Base-by-base conservation (phyloP, 345 rosid species). In the Excoecaria cochinchinensis region DNA sequence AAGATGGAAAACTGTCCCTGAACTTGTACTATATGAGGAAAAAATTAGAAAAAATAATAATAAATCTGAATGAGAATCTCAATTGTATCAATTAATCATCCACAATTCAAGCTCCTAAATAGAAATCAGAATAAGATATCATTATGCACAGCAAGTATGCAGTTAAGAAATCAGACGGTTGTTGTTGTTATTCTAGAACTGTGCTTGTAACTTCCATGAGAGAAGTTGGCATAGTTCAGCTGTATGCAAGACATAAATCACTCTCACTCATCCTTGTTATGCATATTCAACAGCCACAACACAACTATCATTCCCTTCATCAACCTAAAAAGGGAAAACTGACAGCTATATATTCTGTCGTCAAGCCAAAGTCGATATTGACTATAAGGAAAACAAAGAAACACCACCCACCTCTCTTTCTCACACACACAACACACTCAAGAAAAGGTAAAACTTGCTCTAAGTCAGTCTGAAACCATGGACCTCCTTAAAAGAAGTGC, bases 1-100 rank as follows among this genome's bases (percentile, higher is more conserved):
- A 72, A 38, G 78, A 64, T 52, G 81, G 84, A 80, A 95, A 83
- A 74, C 81, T 86, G 77, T 82, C 77, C 76, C 85, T 90, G 76
- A 84, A 90, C 40, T 83, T 85, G 67, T 91, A 95, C 99, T 95
- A 90, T 78, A 82, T 4, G 58, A 72, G 73, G 61, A 71, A n/a
- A 74, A 21, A 19, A 58, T 2, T 21, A 57, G 38, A 68, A 48
- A 31, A 82, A 42, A 50, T 16, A 72, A 40, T 10, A 8, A 78
- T 74, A 39, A 59, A 10, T 5, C 22, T 22, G 5, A 48, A 24
- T 50, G 6, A 6, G 42, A 13, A 50, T 40, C 22, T 44, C 24
- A 31, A 31, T 31, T 31, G 50, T 6, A 66, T 39, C 22, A 52
- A 19, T 50, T 5, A 38, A 62, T 62, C 25, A 62, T 40, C 24